A percentile compares a stretch with the other conserved stretches of the same genome.
phyloP scores from a whole-genome alignment of 2,329 filamentous ascomycete genomes.

The Mycosphaerelloides madeirae region DNA sequence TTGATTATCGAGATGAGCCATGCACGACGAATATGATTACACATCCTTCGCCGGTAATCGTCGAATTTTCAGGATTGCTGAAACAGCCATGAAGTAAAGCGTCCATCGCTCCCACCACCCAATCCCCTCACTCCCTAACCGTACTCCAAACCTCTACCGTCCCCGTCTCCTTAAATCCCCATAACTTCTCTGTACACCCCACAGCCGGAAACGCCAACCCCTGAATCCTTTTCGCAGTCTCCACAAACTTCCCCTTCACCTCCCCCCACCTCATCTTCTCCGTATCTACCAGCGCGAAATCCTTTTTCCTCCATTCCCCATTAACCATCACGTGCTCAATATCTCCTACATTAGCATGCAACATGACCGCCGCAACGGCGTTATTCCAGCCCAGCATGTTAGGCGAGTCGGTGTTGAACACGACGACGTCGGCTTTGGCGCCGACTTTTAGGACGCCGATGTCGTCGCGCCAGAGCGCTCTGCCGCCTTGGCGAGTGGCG shows the following conservation, averaged over 20 bases:
- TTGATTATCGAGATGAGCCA: no score
- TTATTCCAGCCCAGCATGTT: slow-evolving; percentile 52
- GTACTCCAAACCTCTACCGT: slow-evolving; percentile 5
- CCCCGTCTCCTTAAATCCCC: slow-evolving; percentile 8
- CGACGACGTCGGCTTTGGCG: slow-evolving; percentile 52
- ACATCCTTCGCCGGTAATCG: no score
- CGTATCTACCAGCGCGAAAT: slow-evolving; percentile 28
- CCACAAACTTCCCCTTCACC: slow-evolving; percentile 11
- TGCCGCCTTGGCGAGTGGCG: slow-evolving; percentile 50
- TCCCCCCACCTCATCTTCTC: slow-evolving; percentile 4
- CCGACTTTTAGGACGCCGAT: slow-evolving; percentile 48
- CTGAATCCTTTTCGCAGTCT: slow-evolving; percentile 9
- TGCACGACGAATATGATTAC: no score
- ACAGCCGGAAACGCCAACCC: slow-evolving; percentile 2
- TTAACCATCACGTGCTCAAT: slow-evolving; percentile 49
- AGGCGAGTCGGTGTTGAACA: slow-evolving; percentile 49
- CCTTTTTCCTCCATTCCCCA: slow-evolving; percentile 47
- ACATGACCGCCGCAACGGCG: slow-evolving; percentile 52
- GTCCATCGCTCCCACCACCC: neutral
- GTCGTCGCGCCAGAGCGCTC: slow-evolving; percentile 49
- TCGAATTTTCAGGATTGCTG: no score
- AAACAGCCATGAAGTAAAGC: no score
- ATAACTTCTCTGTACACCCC: slow-evolving; percentile 11
- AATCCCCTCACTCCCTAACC: slow-evolving; percentile 36
- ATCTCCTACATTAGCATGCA: slow-evolving; percentile 53